Conservation (phyloP, 306 rosid species). For the Lathyrus tuberosus region DNA sequence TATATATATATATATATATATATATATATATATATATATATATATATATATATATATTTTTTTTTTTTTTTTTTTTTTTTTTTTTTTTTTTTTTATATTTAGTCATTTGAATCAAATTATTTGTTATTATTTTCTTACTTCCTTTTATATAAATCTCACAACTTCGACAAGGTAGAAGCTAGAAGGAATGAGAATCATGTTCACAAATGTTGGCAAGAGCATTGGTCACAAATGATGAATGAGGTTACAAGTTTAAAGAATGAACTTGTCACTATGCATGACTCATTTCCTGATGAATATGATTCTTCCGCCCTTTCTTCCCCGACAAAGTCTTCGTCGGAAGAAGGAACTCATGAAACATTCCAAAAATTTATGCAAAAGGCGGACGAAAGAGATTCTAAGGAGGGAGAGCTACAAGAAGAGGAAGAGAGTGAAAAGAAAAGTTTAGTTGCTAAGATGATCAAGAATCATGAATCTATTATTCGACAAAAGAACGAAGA, state of each 20-base stretch:
- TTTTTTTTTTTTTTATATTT: too few species aligned
- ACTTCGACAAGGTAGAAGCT: slow-evolving; percentile 38
- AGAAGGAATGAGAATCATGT: slow-evolving; percentile 46
- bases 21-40: too few species aligned
- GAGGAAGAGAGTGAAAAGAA: slow-evolving; percentile 46
- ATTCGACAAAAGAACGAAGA: slow-evolving; percentile 68
- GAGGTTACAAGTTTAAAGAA: slow-evolving; percentile 50
- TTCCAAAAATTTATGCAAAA: not conserved
- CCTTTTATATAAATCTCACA: not conserved
- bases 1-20: too few species aligned
- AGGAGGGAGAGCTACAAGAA: slow-evolving; percentile 20
- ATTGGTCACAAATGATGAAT: slow-evolving; percentile 62
- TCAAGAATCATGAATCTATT: slow-evolving; percentile 65
- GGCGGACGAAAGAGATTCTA: slow-evolving; percentile 28
- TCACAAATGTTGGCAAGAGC: slow-evolving; percentile 39
- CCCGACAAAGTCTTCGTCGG: slow-evolving; percentile 38
- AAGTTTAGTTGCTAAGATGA: slow-evolving; percentile 65
- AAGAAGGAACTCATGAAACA: slow-evolving; percentile 31
- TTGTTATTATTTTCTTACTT: not conserved
- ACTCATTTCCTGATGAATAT: slow-evolving; percentile 37
- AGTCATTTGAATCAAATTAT: not conserved
- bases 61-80: too few species aligned
- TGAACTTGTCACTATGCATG: slow-evolving; percentile 50
- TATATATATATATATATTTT: too few species aligned
- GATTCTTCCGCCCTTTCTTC: slow-evolving; percentile 37